Evolutionary conservation across 495 filamentous ascomycete genomes (phyloP).

Genomic region (Penicillium longicatenatum): DNA sequence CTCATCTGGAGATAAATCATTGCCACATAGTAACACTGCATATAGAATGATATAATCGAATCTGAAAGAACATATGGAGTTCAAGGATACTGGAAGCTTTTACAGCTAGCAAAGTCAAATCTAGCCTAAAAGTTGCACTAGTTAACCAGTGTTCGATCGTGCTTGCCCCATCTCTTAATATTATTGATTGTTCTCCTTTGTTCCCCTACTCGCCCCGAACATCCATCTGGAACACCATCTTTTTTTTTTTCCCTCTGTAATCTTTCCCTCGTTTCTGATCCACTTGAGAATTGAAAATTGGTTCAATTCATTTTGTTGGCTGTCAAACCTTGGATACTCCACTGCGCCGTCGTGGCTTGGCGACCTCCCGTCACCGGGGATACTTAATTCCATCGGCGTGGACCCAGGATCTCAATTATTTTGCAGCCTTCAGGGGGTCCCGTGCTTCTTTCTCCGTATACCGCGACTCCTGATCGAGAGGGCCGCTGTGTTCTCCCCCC

Average conservation of each 20-base stretch:
- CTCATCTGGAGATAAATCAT: too few relatives aligned
- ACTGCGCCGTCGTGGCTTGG: conserved; percentile 26
- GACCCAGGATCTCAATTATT: conserved; percentile 27
- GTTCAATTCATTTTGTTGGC: background rate
- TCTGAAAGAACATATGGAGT: background rate
- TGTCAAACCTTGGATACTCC: conserved; percentile 3
- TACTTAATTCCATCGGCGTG: conserved; percentile 37
- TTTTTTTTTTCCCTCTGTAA: background rate
- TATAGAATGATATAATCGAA: too few relatives aligned
- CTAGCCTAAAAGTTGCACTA: background rate
- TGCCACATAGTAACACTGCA: too few relatives aligned
- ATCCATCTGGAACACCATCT: background rate
- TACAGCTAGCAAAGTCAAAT: conserved; percentile 2
- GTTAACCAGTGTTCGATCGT: background rate
- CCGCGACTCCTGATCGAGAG: conserved; percentile 15
- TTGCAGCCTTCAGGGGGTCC: conserved; percentile 33
- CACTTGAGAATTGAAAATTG: background rate
- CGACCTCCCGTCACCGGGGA: conserved; percentile 28
- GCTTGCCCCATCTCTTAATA: background rate
- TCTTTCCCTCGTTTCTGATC: background rate
- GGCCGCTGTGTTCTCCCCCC: conserved; percentile 8
- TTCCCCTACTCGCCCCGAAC: background rate
- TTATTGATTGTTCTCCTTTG: background rate
- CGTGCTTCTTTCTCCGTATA: conserved; percentile 21
- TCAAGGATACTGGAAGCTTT: background rate